Evolutionary conservation across 176 grass and related monocot species (phyloP).

Genomic region (Oryza coarctata): DNA sequence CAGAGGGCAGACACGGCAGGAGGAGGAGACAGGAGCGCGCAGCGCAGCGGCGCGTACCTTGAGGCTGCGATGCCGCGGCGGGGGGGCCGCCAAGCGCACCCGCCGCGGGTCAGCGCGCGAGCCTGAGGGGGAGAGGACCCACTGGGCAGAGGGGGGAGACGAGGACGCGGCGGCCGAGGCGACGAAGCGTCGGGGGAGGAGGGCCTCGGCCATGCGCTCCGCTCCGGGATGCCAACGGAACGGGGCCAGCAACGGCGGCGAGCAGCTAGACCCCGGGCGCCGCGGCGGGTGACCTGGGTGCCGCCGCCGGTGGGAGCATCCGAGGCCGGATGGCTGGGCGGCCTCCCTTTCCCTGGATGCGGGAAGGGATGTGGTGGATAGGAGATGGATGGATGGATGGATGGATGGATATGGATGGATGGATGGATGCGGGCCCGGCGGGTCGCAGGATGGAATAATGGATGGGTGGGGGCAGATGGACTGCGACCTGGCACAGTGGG

Average conservation of each 20-base stretch:
- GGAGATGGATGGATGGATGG: neutral
- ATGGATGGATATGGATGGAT: no score
- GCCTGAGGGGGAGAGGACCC: slow-evolving; percentile 3
- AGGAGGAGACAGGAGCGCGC: neutral
- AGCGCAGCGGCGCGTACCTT: slow-evolving; percentile 39
- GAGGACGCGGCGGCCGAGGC: slow-evolving; percentile 7
- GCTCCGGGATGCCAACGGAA: neutral
- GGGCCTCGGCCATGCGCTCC: slow-evolving; percentile 58
- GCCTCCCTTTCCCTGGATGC: no score
- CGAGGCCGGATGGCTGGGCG: neutral
- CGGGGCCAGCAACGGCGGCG: neutral
- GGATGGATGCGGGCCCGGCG: no score
- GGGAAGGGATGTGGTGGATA: neutral
- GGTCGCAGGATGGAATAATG: no score
- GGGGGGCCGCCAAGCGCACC: neutral
- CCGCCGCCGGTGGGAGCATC: slow-evolving; percentile 23
- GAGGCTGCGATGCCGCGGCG: slow-evolving; percentile 31
- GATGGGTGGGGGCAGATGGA: no score
- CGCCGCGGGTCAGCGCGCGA: slow-evolving; percentile 24
- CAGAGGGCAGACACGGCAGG: neutral
- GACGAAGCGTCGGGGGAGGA: slow-evolving; percentile 41
- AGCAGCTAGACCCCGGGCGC: slow-evolving; percentile 26
- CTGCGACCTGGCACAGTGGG: neutral
- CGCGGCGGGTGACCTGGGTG: neutral
- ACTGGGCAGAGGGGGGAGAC: slow-evolving; percentile 18